Base-by-base conservation (phyloP, 2,329 filamentous ascomycete genomes). In the Leptographium radiaticola region DNA sequence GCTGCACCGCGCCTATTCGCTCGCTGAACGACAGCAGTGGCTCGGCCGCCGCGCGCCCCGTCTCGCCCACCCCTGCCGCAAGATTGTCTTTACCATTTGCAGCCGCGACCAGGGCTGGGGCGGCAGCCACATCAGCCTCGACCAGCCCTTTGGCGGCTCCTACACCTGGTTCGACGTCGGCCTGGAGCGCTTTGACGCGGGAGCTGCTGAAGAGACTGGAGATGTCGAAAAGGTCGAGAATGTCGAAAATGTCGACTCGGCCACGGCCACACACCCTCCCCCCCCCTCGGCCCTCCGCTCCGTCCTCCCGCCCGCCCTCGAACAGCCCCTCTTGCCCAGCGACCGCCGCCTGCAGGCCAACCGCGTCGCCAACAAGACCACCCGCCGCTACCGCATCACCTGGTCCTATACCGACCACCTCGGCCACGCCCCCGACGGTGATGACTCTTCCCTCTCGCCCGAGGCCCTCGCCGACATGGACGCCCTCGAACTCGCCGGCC, bases 111-210 rank as follows among this genome's bases (percentile, higher is more conserved):
- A 85, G 59, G 81, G 81, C 5, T 81, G 73, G 72, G 71, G 72
- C 36, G 69, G 71, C 15, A 56, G 65, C 0, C 15, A 9, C 13
- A 15, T 7, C 13, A 11, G 7, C n/a, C 4, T 2, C 16, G 31
- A 62, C 2, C 70, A 69, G 2, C 71, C 70, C 1, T 83, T 73
- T 53, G 58, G 62, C 0, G 67, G 65, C 2, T 78, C 80, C 0
- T 81, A 67, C 66, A 80, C 80, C 0, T 85, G 81, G 81, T 83
- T 83, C 55, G 80, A 83, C 53, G 78, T 73, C 16, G 81, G 81
- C 0, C 62, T 81, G 16, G 81, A 84, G 64, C 71, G 71, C 4
- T 75, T n/a, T n/a, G n/a, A n/a, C n/a, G n/a, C n/a, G n/a, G n/a
- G n/a, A n/a, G n/a, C n/a, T n/a, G n/a, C n/a, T n/a, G n/a, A n/a